Conservation (phyloP, 805 yeast genomes). For the Wickerhamiella kurtzmanii region DNA sequence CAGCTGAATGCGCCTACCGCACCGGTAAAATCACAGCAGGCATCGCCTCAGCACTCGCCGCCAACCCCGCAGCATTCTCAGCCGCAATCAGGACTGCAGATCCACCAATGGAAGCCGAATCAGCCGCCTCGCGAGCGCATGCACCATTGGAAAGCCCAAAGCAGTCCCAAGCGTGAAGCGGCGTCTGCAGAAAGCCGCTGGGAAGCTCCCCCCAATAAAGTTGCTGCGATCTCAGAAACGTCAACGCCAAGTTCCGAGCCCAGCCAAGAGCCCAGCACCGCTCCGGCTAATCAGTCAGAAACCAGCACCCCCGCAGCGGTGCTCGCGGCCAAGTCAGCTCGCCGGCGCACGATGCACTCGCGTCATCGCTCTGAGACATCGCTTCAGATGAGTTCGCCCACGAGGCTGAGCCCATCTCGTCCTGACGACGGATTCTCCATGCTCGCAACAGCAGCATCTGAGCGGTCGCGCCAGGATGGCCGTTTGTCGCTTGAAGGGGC, state of each 20-base stretch:
- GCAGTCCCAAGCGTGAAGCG: background rate
- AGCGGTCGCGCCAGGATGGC: background rate
- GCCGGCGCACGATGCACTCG: background rate
- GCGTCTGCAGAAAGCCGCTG: background rate
- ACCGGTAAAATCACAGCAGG: constrained; percentile 6
- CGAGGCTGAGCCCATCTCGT: background rate
- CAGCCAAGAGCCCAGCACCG: background rate
- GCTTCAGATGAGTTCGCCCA: background rate
- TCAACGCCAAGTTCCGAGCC: background rate
- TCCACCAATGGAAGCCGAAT: constrained; percentile 17
- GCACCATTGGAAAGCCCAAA: background rate
- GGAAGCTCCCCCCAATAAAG: background rate
- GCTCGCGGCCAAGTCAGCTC: background rate
- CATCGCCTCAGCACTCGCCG: background rate
- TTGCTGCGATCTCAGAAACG: background rate
- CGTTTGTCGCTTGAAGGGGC: background rate
- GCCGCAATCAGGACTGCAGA: constrained; percentile 17
- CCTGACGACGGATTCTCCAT: constrained; percentile 2
- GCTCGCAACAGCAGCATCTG: background rate
- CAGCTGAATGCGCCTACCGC: constrained; percentile 16
- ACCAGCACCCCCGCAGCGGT: constrained; percentile 1
- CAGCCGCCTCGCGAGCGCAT: constrained; percentile 8
- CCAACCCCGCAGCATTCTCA: background rate
- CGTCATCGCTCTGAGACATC: background rate
- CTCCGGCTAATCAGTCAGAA: background rate